Evolutionary conservation across 352 stramenopile species (phyloP), one percentile per base, ranked within the genome.

Genomic region (Globisporangium cederbergense): DNA sequence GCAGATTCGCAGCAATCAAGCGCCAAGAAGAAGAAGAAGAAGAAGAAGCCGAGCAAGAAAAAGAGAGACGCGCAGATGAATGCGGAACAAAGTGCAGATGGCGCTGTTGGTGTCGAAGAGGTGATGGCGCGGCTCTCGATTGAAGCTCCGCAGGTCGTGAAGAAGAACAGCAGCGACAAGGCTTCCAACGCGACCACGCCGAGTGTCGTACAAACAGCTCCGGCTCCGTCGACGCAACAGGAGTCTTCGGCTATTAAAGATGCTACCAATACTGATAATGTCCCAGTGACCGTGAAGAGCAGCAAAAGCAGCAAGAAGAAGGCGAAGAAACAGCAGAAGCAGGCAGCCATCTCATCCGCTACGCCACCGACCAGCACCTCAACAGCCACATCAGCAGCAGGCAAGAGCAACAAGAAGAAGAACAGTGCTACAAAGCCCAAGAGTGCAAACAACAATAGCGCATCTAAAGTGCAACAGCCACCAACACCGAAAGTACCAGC

Each of bases 281-380:
- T 4, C 2, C 42, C 57, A 62, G 6, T 22, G 4, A 52, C 43
- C 11, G 16, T 11, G 22, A 72, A 68, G 20, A 73, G 47, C 46
- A 64, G 67, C 51, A 80, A 72, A 49, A 68, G 56, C 11, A 81
- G 73, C 22, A 46, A 13, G 16, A 43, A 57, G 28, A 57, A 46
- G 34, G 32, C 30, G 30, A 58, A 58, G 34, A 18, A 58, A 18
- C 51, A 58, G 50, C 50, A 55, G 6, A 25, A 55, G 16, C 49
- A 56, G 50, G 49, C 52, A 18, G 40, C 52, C 18, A 22, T 11
- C 4, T n/a, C 43, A 2, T 28, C 11, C 8, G 20, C 55, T 49
- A 3, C 9, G 5, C 18, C 13, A 20, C 40, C 57, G 30, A 18
- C 7, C 13, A 47, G 5, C 20, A 7, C 7, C 32, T 4, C 32